Percentiles rank a stretch among this genome's conserved stretches.
Conservation (phyloP, 2,329 filamentous ascomycete species). For the Fusarium equiseti region DNA sequence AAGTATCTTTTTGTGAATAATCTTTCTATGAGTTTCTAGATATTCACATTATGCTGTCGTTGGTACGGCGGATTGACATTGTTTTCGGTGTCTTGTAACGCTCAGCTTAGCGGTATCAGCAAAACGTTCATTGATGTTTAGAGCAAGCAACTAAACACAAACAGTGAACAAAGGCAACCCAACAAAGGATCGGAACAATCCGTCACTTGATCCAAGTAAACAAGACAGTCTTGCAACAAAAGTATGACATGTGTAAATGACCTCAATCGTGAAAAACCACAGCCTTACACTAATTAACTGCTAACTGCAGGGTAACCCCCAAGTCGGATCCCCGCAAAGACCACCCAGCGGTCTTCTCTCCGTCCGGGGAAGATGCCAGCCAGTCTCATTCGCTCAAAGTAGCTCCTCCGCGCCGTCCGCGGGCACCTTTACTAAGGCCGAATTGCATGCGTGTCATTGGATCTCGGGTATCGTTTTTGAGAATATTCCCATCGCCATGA, state of each 20-base stretch:
- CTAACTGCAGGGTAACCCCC: neutral
- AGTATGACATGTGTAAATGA: fast-evolving
- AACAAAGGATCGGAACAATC: too few species aligned
- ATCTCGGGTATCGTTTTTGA: slow-evolving; percentile 3
- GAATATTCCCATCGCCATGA: neutral
- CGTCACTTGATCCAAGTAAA: too few species aligned
- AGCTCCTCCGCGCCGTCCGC: neutral
- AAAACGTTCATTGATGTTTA: too few species aligned
- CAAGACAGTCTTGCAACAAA: too few species aligned
- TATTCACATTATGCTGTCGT: too few species aligned
- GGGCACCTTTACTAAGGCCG: neutral
- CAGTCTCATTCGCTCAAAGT: slow-evolving; percentile 13
- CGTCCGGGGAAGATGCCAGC: neutral
- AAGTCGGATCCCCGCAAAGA: neutral
- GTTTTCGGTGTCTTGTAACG: too few species aligned
- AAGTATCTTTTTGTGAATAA: too few species aligned
- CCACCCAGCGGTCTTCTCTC: neutral
- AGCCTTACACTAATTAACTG: neutral
- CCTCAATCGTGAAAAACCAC: neutral
- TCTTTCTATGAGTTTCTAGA: too few species aligned
- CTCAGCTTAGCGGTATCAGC: too few species aligned
- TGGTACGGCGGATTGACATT: too few species aligned
- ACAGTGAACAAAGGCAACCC: too few species aligned
- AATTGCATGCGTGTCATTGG: slow-evolving; percentile 1
- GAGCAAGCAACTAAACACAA: too few species aligned